Evolutionary conservation across 345 rosid species (phyloP), one percentile per base, ranked within the genome.

Genomic region (Corymbia maculata): DNA sequence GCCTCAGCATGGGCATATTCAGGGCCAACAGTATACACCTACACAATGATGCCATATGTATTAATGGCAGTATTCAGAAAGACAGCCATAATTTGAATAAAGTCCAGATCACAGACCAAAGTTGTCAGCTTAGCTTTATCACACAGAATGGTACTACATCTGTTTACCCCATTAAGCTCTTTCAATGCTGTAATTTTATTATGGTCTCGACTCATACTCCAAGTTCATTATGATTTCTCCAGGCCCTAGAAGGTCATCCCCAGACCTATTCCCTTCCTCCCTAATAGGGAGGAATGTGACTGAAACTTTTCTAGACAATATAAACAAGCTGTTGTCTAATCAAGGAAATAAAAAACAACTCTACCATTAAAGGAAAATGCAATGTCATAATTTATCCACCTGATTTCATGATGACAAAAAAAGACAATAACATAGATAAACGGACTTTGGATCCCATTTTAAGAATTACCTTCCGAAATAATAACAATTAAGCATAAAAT

Each of bases 1-100:
- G 99, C 99, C 93, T 98, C 99, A 68, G 99, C 99, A 88, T 98
- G 99, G 53, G 99, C 99, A 91, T 98, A 98, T 87, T 95, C 99
- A 68, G 99, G 95, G 88, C 99, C 99, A 91, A 96, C 99, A 13
- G 99, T 98, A 85, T 98, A 98, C 42, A 98, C 99, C 99, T 98
- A 88, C 86, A 86, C 13, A 30, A 45, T 44, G 22, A 82, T 22
- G n/a, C 30, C 28, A 3, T 21, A 75, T 19, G 84, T 75, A 75
- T 75, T 22, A 42, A 75, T 42, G 82, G 84, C 21, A 21, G 9
- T 75, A 75, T 75, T 19, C 49, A 36, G 28, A 75, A 75, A 42
- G 84, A 44, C 84, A 36, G 84, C 49, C 84, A 42, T 44, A 19
- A 70, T 70, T 70, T 32, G 32, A 32, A 70, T 70, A 32, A 70